Evolutionary conservation across 495 filamentous ascomycete genomes (phyloP).

Genomic region (Penicillium salamii): DNA sequence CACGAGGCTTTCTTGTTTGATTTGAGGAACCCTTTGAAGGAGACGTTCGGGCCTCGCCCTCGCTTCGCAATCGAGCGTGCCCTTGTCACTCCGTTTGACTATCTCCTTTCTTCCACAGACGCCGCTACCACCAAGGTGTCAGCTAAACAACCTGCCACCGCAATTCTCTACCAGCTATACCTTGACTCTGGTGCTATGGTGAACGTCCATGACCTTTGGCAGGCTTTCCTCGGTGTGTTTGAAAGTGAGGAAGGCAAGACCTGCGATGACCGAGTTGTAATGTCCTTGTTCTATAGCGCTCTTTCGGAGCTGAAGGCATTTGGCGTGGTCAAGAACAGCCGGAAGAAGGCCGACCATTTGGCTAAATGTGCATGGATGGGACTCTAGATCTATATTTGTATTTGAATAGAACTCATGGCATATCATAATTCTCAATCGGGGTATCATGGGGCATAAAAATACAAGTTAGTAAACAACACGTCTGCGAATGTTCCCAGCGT

Average conservation of each 20-base stretch:
- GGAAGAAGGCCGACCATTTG: conserved; percentile 88
- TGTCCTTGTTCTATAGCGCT: conserved; percentile 76
- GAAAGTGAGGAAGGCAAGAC: conserved; percentile 58
- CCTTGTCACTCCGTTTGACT: conserved; percentile 77
- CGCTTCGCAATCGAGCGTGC: conserved; percentile 79
- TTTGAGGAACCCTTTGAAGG: conserved; percentile 70
- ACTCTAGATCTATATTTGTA: conserved; percentile 35
- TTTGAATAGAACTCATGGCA: conserved; percentile 9
- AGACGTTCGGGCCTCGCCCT: conserved; percentile 77
- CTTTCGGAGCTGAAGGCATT: conserved; percentile 80
- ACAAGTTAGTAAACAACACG: not conserved
- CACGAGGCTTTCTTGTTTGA: conserved; percentile 86
- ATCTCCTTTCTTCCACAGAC: conserved; percentile 65
- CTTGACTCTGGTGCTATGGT: conserved; percentile 84
- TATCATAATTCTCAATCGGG: conserved; percentile 16
- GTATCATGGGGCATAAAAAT: conserved; percentile 25
- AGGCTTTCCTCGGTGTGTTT: conserved; percentile 76
- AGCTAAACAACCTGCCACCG: conserved; percentile 68
- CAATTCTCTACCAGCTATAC: conserved; percentile 88
- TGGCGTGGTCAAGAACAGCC: conserved; percentile 84
- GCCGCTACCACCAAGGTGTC: conserved; percentile 37
- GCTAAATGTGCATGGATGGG: conserved; percentile 76
- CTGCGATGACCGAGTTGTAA: conserved; percentile 47
- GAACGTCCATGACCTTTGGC: conserved; percentile 87
- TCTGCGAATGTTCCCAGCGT: not conserved